Percentiles rank a stretch among this genome's conserved stretches.
These are phyloP conservation scores for Dactylellina drechsleri DNA, from an alignment of 2,329 filamentous ascomycete genomes.

Conservation along the genomic window DNA sequence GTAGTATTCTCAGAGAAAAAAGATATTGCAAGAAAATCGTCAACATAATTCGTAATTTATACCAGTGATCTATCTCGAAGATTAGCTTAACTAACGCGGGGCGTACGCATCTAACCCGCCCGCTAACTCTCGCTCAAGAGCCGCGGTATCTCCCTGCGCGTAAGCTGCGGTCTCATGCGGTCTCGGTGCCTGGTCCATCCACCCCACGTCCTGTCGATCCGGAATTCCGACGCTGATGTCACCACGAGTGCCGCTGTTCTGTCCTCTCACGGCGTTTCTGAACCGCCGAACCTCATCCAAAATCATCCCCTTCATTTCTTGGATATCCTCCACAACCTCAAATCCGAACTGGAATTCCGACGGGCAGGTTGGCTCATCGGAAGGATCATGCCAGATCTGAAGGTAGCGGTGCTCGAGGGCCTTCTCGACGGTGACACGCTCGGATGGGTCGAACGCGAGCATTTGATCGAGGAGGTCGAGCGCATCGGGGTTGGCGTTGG, in stretches of 20 bases:
- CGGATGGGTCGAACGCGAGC: slow-evolving; percentile 95
- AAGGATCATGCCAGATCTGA: slow-evolving; percentile 97
- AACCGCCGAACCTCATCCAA: slow-evolving; percentile 92
- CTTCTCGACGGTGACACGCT: slow-evolving; percentile 91
- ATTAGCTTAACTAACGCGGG: slow-evolving; percentile 43
- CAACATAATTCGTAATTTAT: no score
- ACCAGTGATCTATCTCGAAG: no score
- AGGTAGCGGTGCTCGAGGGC: slow-evolving; percentile 96
- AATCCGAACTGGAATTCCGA: slow-evolving; percentile 98
- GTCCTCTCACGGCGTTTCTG: slow-evolving; percentile 69
- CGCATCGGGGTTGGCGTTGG: slow-evolving; percentile 92
- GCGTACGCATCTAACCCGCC: slow-evolving; percentile 68
- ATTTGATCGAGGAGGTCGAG: slow-evolving; percentile 95
- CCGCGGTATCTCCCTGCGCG: slow-evolving; percentile 55
- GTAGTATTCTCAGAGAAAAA: no score
- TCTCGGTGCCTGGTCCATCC: slow-evolving; percentile 60
- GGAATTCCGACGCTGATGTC: slow-evolving; percentile 63
- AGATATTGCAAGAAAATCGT: no score
- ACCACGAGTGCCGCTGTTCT: slow-evolving; percentile 61
- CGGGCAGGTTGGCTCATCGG: slow-evolving; percentile 92
- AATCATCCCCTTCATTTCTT: slow-evolving; percentile 96
- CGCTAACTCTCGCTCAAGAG: slow-evolving; percentile 71
- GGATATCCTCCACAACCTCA: slow-evolving; percentile 94
- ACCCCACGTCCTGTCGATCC: slow-evolving; percentile 69
- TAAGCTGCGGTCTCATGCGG: slow-evolving; percentile 60